Evolutionary conservation across 1,284 basidiomycete genomes (phyloP).

Genomic region (Ceratobasidium sp.): DNA sequence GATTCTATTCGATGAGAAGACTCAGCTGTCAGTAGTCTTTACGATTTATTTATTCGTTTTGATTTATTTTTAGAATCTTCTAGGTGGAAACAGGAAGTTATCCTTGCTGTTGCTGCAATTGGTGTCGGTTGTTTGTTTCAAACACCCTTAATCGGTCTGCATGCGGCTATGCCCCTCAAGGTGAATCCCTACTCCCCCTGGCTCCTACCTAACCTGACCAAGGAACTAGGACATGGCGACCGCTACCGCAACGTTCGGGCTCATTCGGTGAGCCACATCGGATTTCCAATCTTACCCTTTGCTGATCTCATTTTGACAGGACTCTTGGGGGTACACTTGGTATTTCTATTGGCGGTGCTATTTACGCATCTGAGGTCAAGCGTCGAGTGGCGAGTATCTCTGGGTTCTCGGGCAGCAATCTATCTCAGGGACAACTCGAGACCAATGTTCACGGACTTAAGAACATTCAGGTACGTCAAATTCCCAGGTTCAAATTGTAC

Average conservation of each 20-base stretch:
- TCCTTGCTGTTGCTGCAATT: constrained; percentile 48
- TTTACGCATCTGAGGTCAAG: constrained; percentile 53
- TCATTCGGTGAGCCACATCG: constrained; percentile 50
- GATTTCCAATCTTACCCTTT: neutral
- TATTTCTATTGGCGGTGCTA: constrained; percentile 54
- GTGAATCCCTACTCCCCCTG: neutral
- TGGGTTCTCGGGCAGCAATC: constrained; percentile 46
- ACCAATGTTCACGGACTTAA: constrained; percentile 47
- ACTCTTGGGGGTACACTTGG: constrained; percentile 56
- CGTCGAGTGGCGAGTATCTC: constrained; percentile 49
- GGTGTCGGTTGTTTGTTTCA: constrained; percentile 50
- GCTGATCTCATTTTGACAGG: constrained; percentile 42
- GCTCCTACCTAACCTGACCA: too few species aligned
- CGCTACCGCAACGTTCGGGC: constrained; percentile 53
- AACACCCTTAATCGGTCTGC: constrained; percentile 51
- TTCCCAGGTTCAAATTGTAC: neutral
- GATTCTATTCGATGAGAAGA: constrained; percentile 41
- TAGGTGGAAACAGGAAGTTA: constrained; percentile 49
- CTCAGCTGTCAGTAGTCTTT: constrained; percentile 8
- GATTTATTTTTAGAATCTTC: neutral
- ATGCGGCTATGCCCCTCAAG: constrained; percentile 55
- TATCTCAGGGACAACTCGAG: constrained; percentile 32
- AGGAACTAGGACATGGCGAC: constrained; percentile 53
- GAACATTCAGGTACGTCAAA: constrained; percentile 50
- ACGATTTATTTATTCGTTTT: neutral